phyloP scores from a whole-genome alignment of 176 grass and related monocot genomes.

The Triticum dicoccoides region DNA sequence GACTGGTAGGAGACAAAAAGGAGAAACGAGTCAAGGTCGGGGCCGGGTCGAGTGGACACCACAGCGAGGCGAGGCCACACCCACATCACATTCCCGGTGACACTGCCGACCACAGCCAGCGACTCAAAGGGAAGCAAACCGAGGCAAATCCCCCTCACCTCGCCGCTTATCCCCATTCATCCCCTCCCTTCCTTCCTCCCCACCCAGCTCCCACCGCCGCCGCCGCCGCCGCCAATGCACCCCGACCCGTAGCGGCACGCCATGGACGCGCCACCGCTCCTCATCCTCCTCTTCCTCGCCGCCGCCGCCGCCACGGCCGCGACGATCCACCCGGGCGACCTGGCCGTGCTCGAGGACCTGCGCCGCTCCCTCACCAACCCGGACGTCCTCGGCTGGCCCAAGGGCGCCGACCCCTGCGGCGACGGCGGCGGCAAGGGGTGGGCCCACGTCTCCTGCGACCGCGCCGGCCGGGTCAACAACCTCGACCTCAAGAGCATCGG shows the following conservation, averaged over 20 bases:
- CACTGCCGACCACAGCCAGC: not conserved
- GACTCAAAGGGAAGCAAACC: not conserved
- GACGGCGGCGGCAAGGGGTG: slow-evolving; percentile 6
- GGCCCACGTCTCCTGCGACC: slow-evolving; percentile 69
- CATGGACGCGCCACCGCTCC: not conserved
- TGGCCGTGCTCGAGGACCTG: slow-evolving; percentile 49
- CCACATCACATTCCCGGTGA: not conserved
- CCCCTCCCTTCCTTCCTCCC: not conserved
- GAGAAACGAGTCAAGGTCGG: not conserved
- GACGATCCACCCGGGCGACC: slow-evolving; percentile 50
- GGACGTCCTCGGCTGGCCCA: slow-evolving; percentile 50
- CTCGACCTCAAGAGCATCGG: slow-evolving; percentile 62
- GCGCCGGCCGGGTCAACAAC: slow-evolving; percentile 57
- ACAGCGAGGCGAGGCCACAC: not conserved
- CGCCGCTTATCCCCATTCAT: not conserved
- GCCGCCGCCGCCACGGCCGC: not conserved
- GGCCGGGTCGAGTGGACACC: not conserved
- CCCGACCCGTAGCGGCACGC: not conserved
- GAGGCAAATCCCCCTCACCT: not conserved
- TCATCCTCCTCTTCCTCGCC: not conserved
- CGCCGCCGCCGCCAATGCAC: slow-evolving; percentile 31
- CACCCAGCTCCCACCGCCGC: not conserved
- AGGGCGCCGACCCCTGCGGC: slow-evolving; percentile 51
- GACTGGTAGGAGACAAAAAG: not conserved
- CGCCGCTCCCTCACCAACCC: slow-evolving; percentile 48